These are phyloP conservation scores for Nemania abortiva DNA, from an alignment of 2,329 filamentous ascomycete species.

Conservation along the genomic window DNA sequence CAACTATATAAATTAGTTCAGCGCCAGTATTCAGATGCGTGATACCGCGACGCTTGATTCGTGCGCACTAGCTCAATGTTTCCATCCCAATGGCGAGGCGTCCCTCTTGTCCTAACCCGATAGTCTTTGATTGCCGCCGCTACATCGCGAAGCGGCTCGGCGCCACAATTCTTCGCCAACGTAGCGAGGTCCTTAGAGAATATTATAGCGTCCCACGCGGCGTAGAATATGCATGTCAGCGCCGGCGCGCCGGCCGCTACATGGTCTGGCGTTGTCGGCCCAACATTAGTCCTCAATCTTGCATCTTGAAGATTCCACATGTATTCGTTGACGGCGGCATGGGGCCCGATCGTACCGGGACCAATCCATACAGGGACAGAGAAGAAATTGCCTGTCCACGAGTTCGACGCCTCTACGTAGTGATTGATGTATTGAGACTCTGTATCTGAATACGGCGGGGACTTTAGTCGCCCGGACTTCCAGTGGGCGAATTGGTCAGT, in stretches of 20 bases:
- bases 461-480: conserved; percentile 47
- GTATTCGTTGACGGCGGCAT: conserved; percentile 61
- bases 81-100: conserved; percentile 49
- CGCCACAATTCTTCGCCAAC: conserved; percentile 26
- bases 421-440: conserved; percentile 47
- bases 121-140: conserved; percentile 50
- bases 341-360: conserved; percentile 48
- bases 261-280: conserved; percentile 63
- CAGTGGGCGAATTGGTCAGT: conserved; percentile 43
- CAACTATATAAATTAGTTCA: conserved; percentile 22
- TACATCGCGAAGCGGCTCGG: conserved; percentile 45
- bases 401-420: conserved; percentile 45
- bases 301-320: conserved; percentile 58
- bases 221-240: conserved; percentile 60
- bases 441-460: conserved; percentile 45
- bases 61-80: conserved; percentile 48
- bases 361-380: conserved; percentile 63
- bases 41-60: conserved; percentile 37
- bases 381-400: conserved; percentile 49
- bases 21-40: conserved; percentile 45
- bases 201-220: conserved; percentile 65
- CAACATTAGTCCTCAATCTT: conserved; percentile 54
- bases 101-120: conserved; percentile 45
- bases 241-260: conserved; percentile 63
- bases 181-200: conserved; percentile 50